Evolutionary conservation across 2,329 filamentous ascomycete species (phyloP), one percentile per base, ranked within the genome.

Genomic region (Cladosporium sp.): DNA sequence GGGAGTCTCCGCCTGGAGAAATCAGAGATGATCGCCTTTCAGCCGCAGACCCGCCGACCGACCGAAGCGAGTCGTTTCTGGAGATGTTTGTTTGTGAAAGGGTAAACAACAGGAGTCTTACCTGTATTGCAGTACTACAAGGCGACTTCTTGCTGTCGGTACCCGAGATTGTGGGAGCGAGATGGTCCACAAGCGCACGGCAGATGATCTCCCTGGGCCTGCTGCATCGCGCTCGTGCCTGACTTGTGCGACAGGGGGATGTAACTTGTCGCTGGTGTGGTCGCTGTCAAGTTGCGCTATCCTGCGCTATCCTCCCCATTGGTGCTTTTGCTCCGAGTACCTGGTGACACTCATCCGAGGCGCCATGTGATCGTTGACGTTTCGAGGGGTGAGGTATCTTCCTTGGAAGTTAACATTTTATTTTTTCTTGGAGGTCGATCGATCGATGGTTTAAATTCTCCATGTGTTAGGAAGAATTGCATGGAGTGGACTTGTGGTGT

Each of bases 191-290:
- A 39, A 57, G 54, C 54, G 54, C n/a, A 57, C 54, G 54, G 54
- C 54, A 57, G 54, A 23, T 57, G 54, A 57, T 25, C 54, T 34
- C 11, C 32, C 21, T 36, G 54, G 54, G 30, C 53, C 32, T 57
- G 54, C 54, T 57, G 54, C 30, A 57, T 32, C 30, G 54, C 32
- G 32, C 54, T 57, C 54, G 54, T 57, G 54, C 54, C 54, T 57
- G 51, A 30, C 51, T 28, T 54, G 51, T 54, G 51, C 51, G 51
- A 54, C 51, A 21, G 51, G 51, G 51, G 14, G 5, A 25, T 49
- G 46, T 32, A 32, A 32, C 10, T 11, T 46, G 39, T 43, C 36
- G 18, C 16, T 46, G 39, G n/a, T 46, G 39, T 46, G 18, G 18
- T 46, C n/a, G 39, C 51, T 54, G n/a, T 54, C 51, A 30, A n/a